Conservation (phyloP, 345 rosid species). For the Eucalyptus tenuipes region DNA sequence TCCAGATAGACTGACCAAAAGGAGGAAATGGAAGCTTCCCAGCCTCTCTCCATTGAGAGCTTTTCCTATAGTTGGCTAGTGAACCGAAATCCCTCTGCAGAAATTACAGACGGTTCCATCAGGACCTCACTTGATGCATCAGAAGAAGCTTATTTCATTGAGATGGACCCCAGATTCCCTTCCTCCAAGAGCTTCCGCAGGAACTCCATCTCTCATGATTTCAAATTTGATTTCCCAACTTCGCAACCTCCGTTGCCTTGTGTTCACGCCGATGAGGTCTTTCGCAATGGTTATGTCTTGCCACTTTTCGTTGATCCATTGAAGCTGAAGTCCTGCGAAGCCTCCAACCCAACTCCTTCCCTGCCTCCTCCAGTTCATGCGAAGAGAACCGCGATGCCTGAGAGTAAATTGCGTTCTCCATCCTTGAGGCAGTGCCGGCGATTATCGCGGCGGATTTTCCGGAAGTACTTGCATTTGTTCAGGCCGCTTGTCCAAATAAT, state of each 20-base stretch:
- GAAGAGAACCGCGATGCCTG: slow-evolving; percentile 7
- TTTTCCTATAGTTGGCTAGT: slow-evolving; percentile 88
- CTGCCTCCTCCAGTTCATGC: slow-evolving; percentile 10
- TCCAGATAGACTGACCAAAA: neutral
- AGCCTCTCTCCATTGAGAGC: slow-evolving; percentile 84
- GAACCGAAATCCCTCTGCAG: slow-evolving; percentile 58
- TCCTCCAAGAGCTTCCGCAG: slow-evolving; percentile 79
- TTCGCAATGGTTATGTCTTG: slow-evolving; percentile 69
- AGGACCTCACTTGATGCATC: slow-evolving; percentile 45
- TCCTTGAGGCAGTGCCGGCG: slow-evolving; percentile 41
- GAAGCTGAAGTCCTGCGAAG: slow-evolving; percentile 22
- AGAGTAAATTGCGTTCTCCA: slow-evolving; percentile 9
- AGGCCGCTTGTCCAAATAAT: slow-evolving; percentile 54
- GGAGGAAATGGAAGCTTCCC: slow-evolving; percentile 52
- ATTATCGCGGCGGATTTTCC: slow-evolving; percentile 36
- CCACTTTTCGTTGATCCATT: slow-evolving; percentile 32
- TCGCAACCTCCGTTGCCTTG: slow-evolving; percentile 28
- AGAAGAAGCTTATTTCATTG: slow-evolving; percentile 80
- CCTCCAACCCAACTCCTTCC: slow-evolving; percentile 6
- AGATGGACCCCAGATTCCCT: slow-evolving; percentile 91
- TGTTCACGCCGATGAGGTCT: slow-evolving; percentile 83
- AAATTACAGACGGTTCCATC: slow-evolving; percentile 27
- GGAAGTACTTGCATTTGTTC: slow-evolving; percentile 63
- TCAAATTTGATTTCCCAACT: slow-evolving; percentile 64
- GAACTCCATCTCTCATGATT: slow-evolving; percentile 38